phyloP scores from a whole-genome alignment of 2,329 filamentous ascomycete species.

The Sordariomycetes sp. region DNA sequence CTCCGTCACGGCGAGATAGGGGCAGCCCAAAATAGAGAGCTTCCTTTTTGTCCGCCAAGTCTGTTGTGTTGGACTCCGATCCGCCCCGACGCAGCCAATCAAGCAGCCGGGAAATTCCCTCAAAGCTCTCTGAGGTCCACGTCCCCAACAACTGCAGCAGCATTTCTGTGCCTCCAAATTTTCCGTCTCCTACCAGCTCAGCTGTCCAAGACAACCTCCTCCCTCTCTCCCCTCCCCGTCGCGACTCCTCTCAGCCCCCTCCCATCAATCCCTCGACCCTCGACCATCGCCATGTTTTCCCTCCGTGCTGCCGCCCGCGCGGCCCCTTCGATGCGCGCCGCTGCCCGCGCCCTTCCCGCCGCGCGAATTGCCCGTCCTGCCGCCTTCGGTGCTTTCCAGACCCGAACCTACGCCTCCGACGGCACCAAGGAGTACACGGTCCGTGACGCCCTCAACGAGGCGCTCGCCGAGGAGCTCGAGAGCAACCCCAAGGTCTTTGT shows the following conservation, averaged over 20 bases:
- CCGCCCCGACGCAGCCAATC: too few relatives aligned
- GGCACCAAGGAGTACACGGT: conserved; percentile 91
- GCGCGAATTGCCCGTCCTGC: too few relatives aligned
- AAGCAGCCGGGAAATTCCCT: too few relatives aligned
- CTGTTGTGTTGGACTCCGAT: too few relatives aligned
- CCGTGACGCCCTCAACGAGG: conserved; percentile 94
- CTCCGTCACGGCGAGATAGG: too few relatives aligned
- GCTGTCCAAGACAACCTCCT: neutral
- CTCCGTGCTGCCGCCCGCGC: conserved; percentile 26
- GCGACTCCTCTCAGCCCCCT: conserved; percentile 9
- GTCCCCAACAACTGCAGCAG: too few relatives aligned
- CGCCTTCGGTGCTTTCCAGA: conserved; percentile 26
- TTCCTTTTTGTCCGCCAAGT: too few relatives aligned
- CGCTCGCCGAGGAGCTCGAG: conserved; percentile 95
- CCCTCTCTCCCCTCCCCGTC: neutral
- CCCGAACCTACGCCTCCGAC: conserved; percentile 43
- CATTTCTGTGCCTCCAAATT: too few relatives aligned
- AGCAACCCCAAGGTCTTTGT: conserved; percentile 90
- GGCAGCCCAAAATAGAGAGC: too few relatives aligned
- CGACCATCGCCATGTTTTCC: conserved; percentile 25
- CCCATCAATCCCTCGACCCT: conserved; percentile 35
- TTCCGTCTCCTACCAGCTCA: neutral
- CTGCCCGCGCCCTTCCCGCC: too few relatives aligned
- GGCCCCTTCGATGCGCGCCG: too few relatives aligned
- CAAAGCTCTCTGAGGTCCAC: too few relatives aligned